Percentiles rank a stretch among this genome's conserved stretches.
phyloP scores from a whole-genome alignment of 2,329 filamentous ascomycete species.

The Mariannaea sp. region DNA sequence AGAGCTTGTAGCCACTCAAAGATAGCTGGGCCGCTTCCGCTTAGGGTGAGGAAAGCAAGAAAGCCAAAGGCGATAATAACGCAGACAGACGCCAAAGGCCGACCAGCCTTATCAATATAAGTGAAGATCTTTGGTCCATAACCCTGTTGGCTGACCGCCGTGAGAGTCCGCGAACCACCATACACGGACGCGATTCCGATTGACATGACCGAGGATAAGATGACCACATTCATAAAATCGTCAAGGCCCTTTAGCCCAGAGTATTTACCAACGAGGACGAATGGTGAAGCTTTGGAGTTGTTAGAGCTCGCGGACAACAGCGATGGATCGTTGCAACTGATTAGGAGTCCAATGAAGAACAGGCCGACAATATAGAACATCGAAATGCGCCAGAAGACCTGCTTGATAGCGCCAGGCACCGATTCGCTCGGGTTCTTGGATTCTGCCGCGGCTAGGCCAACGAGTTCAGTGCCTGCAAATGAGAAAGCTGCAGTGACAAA shows the following conservation, averaged over 20 bases:
- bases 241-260: conserved; percentile 52
- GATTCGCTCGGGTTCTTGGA: conserved; percentile 71
- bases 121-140: conserved; percentile 57
- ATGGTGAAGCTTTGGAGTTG: conserved; percentile 47
- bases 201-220: conserved; percentile 56
- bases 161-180: conserved; percentile 57
- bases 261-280: conserved; percentile 54
- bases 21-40: conserved; percentile 51
- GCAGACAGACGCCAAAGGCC: conserved; percentile 51
- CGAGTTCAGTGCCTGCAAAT: conserved; percentile 16
- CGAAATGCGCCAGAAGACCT: conserved; percentile 60
- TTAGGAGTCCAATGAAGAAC: conserved; percentile 51
- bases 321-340: conserved; percentile 45
- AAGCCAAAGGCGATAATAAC: conserved; percentile 50
- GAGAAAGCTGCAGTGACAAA: conserved; percentile 18
- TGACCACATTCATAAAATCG: conserved; percentile 57
- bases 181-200: conserved; percentile 58
- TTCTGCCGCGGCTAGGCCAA: conserved; percentile 16
- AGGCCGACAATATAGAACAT: conserved; percentile 52
- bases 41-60: conserved; percentile 51
- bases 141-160: conserved; percentile 58
- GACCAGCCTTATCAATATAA: conserved; percentile 57
- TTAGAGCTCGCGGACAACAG: conserved; percentile 42
- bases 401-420: conserved; percentile 77
- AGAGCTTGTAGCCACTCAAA: conserved; percentile 68